Percentiles rank a stretch among this genome's conserved stretches.
phyloP scores from a whole-genome alignment of 352 stramenopile species.

The Lagenidium sp. region DNA sequence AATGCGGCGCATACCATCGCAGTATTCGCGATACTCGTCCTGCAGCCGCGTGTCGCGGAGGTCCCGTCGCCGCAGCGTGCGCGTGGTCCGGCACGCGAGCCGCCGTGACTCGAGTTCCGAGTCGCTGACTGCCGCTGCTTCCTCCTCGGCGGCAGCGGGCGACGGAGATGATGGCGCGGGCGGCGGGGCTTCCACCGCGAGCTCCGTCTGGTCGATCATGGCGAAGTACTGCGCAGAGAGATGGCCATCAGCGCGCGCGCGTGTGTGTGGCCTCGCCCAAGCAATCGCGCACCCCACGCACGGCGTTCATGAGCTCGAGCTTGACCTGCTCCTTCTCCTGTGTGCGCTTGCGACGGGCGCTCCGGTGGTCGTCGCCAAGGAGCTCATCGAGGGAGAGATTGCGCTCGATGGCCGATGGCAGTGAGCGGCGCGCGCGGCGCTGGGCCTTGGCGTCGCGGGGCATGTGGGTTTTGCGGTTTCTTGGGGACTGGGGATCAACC shows the following conservation, averaged over 20 bases:
- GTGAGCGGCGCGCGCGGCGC: conserved; percentile 15
- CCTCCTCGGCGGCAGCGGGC: background rate
- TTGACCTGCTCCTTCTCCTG: conserved; percentile 9
- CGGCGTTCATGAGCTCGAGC: conserved; percentile 13
- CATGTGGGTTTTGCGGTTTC: background rate
- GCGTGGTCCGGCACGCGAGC: conserved; percentile 4
- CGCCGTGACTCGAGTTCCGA: conserved; percentile 9
- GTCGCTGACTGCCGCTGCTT: conserved; percentile 4
- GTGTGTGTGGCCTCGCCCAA: too few species aligned
- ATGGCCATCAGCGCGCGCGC: too few species aligned
- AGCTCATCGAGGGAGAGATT: conserved; percentile 20
- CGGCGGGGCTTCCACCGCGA: conserved; percentile 7
- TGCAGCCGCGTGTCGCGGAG: conserved; percentile 7
- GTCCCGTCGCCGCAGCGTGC: conserved; percentile 6
- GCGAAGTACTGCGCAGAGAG: conserved; percentile 21
- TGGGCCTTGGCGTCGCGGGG: conserved; percentile 1
- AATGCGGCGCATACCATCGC: conserved; percentile 6
- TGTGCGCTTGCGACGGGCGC: conserved; percentile 1
- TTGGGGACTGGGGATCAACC: too few species aligned
- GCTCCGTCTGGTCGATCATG: conserved; percentile 20
- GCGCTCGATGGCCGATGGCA: conserved; percentile 17
- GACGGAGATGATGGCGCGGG: background rate
- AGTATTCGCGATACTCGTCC: conserved; percentile 11
- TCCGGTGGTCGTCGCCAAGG: conserved; percentile 4
- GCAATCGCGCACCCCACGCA: conserved; percentile 1